A percentile compares a stretch with the other conserved stretches of the same genome.
These are phyloP conservation scores for Saccharomyces hybrid DNA, from an alignment of 1,139 yeast species.

Conservation along the genomic window DNA sequence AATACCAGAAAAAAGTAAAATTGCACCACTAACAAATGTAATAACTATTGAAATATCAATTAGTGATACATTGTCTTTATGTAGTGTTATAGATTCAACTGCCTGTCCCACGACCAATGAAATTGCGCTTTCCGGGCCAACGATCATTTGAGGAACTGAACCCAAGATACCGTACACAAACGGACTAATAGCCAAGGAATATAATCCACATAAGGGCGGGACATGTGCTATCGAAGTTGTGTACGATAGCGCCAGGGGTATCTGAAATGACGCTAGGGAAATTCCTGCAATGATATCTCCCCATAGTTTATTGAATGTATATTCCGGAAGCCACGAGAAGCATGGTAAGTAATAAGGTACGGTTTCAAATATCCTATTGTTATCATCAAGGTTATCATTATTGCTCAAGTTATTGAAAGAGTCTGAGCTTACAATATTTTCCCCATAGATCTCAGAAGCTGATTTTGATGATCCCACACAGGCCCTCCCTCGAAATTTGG, in stretches of 20 bases:
- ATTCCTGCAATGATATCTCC: conserved; percentile 84
- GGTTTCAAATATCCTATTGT: conserved; percentile 13
- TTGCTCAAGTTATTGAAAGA: not conserved
- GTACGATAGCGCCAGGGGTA: conserved; percentile 82
- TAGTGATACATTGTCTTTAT: conserved; percentile 44
- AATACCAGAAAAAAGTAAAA: conserved; percentile 68
- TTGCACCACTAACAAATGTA: conserved; percentile 70
- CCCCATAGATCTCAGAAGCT: not conserved
- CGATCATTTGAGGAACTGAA: conserved; percentile 92
- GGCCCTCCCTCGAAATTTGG: not conserved
- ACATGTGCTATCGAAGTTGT: conserved; percentile 88
- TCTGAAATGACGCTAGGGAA: conserved; percentile 83
- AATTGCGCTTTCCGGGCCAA: conserved; percentile 94
- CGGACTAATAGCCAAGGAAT: conserved; percentile 78
- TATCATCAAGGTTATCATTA: not conserved
- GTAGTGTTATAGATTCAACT: conserved; percentile 53
- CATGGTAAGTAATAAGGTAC: conserved; percentile 76
- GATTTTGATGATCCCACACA: not conserved
- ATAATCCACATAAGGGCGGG: conserved; percentile 78
- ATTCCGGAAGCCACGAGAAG: conserved; percentile 67
- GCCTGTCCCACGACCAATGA: conserved; percentile 89
- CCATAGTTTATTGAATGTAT: conserved; percentile 43
- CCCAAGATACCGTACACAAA: conserved; percentile 76
- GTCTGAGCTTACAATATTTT: too few relatives aligned
- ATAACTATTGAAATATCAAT: conserved; percentile 65